Evolutionary conservation across 495 filamentous ascomycete species (phyloP).

Genomic region (Achaetomiella virescens): DNA sequence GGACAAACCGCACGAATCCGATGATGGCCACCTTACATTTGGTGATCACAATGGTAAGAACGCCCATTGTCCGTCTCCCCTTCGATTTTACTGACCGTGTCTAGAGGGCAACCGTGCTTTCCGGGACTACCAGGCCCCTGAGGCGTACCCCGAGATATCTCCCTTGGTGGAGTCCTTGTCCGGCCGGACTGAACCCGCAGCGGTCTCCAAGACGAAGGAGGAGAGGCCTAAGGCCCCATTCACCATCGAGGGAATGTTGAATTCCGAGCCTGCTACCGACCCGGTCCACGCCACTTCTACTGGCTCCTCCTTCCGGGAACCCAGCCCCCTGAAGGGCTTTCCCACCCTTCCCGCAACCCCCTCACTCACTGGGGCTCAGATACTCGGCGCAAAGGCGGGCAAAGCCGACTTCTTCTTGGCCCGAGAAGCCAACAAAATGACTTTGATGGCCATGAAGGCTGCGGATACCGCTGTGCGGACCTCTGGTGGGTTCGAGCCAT

Average conservation of each 20-base stretch:
- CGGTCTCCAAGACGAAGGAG: not conserved
- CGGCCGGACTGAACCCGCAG: not conserved
- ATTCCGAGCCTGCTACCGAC: not conserved
- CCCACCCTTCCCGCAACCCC: not conserved
- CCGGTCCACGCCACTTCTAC: not conserved
- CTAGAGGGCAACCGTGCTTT: not conserved
- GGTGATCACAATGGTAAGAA: not conserved
- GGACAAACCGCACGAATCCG: too few relatives aligned
- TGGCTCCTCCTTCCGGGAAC: too few relatives aligned
- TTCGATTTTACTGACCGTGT: not conserved
- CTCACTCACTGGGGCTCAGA: slow-evolving; percentile 15
- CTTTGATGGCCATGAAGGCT: not conserved
- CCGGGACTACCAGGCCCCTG: too few relatives aligned
- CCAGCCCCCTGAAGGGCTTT: slow-evolving; percentile 36
- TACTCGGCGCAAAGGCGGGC: slow-evolving; percentile 29
- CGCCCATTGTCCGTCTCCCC: not conserved
- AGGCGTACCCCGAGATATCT: not conserved
- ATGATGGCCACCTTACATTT: too few relatives aligned
- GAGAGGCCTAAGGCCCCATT: not conserved
- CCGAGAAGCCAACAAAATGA: slow-evolving; percentile 32
- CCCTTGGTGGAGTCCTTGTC: not conserved
- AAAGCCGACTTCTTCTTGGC: slow-evolving; percentile 38
- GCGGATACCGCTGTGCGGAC: not conserved
- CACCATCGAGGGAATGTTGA: slow-evolving; percentile 3
- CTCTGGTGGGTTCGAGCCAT: too few relatives aligned